Evolutionary conservation across 2,329 filamentous ascomycete genomes (phyloP), one percentile per base, ranked within the genome.

Genomic region (Scytalidium sp.): DNA sequence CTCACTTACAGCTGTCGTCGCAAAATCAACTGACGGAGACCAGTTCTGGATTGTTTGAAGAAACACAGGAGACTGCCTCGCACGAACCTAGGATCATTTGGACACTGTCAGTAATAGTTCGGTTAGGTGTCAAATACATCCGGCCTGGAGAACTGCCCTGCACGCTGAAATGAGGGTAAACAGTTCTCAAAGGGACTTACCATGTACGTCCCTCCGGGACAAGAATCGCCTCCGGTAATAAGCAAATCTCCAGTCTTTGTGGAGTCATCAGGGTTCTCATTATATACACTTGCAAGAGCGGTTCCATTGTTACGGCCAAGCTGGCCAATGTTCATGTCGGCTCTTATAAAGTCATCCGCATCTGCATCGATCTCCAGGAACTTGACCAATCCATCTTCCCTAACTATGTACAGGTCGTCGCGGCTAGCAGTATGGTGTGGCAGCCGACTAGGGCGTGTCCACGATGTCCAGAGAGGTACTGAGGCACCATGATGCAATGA

Each of bases 321-420:
- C 45, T 78, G 76, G 7, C 87, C 87, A 50, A 89, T 75, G 47
- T 79, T 75, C 42, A 78, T 75, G 47, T 78, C 73, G 39, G 76
- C 74, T 46, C 78, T 74, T 47, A 85, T 65, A 56, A 80, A 72
- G 42, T 76, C 79, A 54, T 72, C 73, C 5, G 69, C 67, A 44
- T 73, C 66, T 25, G 76, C 76, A 41, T 81, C 79, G 51, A 90
- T 82, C 56, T 90, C 84, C 3, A 93, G 69, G 56, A 87, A 88
- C 47, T 85, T 80, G 9, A 97, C 78, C 44, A 85, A 74, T 3
- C 94, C 94, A 63, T 97, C 93, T 69, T 97, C 93, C 48, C 92
- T 83, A 10, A 87, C 88, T 15, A 99, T 73, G 62, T 94, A 96
- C 44, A 97, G 83, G 52, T 86, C 83, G 62, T 97, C 94, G 29